A percentile compares a stretch with the other conserved stretches of the same genome.
Conservation (phyloP, 495 filamentous ascomycete species). For the Penicillium ochrochloron region DNA sequence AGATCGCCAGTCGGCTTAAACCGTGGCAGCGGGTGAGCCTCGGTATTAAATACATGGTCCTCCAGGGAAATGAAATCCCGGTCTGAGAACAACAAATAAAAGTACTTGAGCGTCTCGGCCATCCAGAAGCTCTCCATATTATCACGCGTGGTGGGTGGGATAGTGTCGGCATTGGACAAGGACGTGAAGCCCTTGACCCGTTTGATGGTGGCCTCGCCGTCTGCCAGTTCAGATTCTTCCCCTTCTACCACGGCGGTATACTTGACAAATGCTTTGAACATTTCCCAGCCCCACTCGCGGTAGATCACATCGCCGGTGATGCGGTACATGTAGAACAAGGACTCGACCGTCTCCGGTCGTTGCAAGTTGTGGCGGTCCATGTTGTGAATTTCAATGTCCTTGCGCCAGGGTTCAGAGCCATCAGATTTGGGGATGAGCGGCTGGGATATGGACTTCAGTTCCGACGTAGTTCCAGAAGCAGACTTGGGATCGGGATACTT, state of each 20-base stretch:
- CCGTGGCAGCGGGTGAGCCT: conserved; percentile 87
- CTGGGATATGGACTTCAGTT: conserved; percentile 41
- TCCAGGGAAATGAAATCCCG: conserved; percentile 82
- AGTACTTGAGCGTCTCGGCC: conserved; percentile 97
- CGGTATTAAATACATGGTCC: conserved; percentile 90
- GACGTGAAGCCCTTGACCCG: conserved; percentile 73
- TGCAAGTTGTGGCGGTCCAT: conserved; percentile 91
- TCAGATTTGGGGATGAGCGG: conserved; percentile 33
- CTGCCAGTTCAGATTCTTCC: conserved; percentile 18
- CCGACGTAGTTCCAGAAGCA: conserved; percentile 27
- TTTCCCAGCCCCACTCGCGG: conserved; percentile 97
- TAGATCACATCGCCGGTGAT: conserved; percentile 93
- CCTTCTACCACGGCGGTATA: conserved; percentile 76
- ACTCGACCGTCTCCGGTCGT: conserved; percentile 93
- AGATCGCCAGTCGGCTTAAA: conserved; percentile 81
- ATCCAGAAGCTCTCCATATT: conserved; percentile 98
- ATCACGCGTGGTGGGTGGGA: conserved; percentile 68
- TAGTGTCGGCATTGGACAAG: conserved; percentile 70
- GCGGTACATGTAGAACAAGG: conserved; percentile 97
- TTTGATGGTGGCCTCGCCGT: conserved; percentile 11
- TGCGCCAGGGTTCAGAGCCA: conserved; percentile 55
- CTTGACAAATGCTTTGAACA: conserved; percentile 90
- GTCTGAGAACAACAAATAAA: conserved; percentile 92
- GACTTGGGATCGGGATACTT: conserved; percentile 42
- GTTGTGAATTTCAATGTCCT: conserved; percentile 77